Base-by-base conservation (phyloP, 139 green algal genomes). In the Chlamydomonas applanata region DNA sequence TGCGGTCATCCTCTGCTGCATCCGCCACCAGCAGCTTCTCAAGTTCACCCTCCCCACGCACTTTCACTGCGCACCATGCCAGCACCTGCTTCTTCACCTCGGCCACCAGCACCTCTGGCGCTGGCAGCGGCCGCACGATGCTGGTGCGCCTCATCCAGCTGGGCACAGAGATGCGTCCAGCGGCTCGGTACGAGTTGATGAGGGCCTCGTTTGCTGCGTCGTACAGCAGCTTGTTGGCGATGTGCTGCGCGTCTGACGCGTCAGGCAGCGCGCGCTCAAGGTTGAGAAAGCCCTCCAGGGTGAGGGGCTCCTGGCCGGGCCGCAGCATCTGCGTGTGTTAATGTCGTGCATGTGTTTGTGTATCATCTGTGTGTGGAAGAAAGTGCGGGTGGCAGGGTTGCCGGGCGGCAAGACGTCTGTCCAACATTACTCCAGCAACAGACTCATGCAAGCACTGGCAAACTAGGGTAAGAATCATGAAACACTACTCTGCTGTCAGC, bases 141-240 rank as follows among this genome's bases (percentile, higher is more conserved):
- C 57, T 64, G 22, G 20, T 52, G 3, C 2, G 19, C 0, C 44
- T 34, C 17, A 73, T 29, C 70, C 69, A 78, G 22, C 27, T 53
- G 20, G 44, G 72, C 17, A 49, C 49, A 69, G 79, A 25, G 27
- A 83, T 54, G 1, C 82, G 70, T 36, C 75, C 79, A 25, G 69
- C 71, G 11, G 59, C 49, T 2, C 62, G 61, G 82, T 85, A 85
- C 22, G 85, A 34, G 1, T 24, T 60, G 7, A 81, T 40, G 14
- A 88, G 52, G 24, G 82, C 75, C 78, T 88, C 82, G 40, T 85
- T 88, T 54, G 73, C 64, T 17, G 82, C 82, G 40, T 88, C 82
- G 35, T 85, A 88, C 16, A 88, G 53, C 80, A 82, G 71, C 72
- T 87, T 87, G 67, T 84, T 77, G 75, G 77, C 71, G 45, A 87